Conservation (phyloP, 148 eudicot species). For the Linanthus parryae region DNA sequence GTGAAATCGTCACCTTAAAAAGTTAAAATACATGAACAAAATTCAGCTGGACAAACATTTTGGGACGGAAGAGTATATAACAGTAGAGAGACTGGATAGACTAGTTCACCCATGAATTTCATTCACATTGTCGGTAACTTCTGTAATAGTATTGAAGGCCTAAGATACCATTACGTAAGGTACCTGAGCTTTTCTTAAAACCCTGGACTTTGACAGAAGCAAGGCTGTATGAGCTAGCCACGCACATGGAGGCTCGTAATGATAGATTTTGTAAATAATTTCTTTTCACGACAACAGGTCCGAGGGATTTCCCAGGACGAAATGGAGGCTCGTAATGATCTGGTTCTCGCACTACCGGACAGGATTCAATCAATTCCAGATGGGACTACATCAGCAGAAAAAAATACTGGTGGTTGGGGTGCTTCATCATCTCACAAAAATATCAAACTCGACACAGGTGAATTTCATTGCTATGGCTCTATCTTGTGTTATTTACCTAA, state of each 20-base stretch:
- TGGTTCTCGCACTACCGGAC: constrained; percentile 74
- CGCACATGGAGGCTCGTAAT: background rate
- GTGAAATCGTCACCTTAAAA: too few species aligned
- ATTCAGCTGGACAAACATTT: too few species aligned
- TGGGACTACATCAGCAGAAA: constrained; percentile 61
- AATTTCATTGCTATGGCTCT: constrained; percentile 3
- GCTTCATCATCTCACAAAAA: constrained; percentile 70
- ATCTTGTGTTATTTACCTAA: background rate
- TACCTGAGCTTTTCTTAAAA: too few species aligned
- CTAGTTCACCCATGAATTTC: too few species aligned
- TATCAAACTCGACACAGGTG: constrained; percentile 89
- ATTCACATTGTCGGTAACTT: too few species aligned
- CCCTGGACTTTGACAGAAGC: too few species aligned
- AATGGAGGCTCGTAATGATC: constrained; percentile 64
- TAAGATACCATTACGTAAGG: too few species aligned
- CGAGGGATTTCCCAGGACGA: constrained; percentile 89
- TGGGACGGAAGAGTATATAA: too few species aligned
- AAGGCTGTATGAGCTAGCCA: too few species aligned
- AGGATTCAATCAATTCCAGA: constrained; percentile 89
- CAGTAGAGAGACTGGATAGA: too few species aligned
- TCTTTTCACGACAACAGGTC: constrained; percentile 36
- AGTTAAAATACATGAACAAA: too few species aligned
- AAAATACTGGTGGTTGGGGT: constrained; percentile 80
- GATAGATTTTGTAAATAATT: background rate
- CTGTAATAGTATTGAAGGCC: too few species aligned